Conservation (phyloP, 306 rosid species). For the Boehmeria nivea region DNA sequence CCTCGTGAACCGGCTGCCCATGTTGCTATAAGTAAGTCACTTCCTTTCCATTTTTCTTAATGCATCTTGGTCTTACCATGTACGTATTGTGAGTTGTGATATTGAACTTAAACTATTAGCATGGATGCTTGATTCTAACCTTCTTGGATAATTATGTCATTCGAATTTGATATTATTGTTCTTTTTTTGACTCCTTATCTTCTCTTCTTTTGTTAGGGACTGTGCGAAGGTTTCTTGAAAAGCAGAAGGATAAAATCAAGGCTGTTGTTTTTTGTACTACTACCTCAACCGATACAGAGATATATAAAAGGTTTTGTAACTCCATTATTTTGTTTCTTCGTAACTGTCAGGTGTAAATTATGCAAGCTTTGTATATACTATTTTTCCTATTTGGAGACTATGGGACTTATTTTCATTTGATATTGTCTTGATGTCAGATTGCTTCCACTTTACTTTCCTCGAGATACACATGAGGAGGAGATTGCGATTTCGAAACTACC, state of each 20-base stretch:
- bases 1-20: constrained; percentile 99
- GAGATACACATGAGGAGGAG: constrained; percentile 94
- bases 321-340: constrained; percentile 1
- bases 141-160: background rate
- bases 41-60: background rate
- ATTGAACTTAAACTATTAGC: background rate
- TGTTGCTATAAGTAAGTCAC: constrained; percentile 89
- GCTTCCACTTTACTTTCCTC: constrained; percentile 96
- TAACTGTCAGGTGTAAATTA: no score
- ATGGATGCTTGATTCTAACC: background rate
- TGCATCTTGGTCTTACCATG: background rate
- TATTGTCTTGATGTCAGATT: constrained; percentile 43
- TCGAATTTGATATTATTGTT: background rate
- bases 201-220: constrained; percentile 65
- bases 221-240: constrained; percentile 87
- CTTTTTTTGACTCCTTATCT: constrained; percentile 7
- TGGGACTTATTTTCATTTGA: constrained; percentile 13
- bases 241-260: constrained; percentile 74
- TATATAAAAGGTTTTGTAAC: constrained; percentile 72
- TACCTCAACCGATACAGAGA: constrained; percentile 77
- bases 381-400: constrained; percentile 9
- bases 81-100: background rate
- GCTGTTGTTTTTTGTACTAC: constrained; percentile 93
- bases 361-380: background rate
- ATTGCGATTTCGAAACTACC: constrained; percentile 84